These are phyloP conservation scores for Alternaria burnsii DNA, from an alignment of 2,329 filamentous ascomycete genomes.

Conservation along the genomic window DNA sequence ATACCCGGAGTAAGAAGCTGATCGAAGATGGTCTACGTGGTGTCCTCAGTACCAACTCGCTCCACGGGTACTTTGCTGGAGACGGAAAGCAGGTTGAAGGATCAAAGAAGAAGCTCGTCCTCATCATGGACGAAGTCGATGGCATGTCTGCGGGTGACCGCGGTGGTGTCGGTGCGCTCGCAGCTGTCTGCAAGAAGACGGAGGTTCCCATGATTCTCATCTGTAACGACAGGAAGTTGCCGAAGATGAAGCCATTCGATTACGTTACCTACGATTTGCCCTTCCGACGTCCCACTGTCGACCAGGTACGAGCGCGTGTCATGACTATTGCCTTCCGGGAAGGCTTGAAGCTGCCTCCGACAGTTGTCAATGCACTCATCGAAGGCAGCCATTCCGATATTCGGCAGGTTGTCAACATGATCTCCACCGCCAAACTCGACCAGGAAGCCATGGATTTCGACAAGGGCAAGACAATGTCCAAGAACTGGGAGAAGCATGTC, in stretches of 20 bases:
- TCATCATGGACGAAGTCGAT: slow-evolving; percentile 99
- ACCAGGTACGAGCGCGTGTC: slow-evolving; percentile 89
- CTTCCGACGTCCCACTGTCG: slow-evolving; percentile 88
- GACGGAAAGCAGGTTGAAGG: slow-evolving; percentile 82
- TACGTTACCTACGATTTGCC: slow-evolving; percentile 82
- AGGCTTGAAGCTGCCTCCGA: slow-evolving; percentile 81
- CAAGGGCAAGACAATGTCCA: slow-evolving; percentile 91
- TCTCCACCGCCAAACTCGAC: slow-evolving; percentile 91
- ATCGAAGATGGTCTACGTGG: slow-evolving; percentile 89
- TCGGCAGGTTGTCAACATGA: slow-evolving; percentile 98
- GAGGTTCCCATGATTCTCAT: slow-evolving; percentile 95
- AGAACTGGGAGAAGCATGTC: slow-evolving; percentile 98
- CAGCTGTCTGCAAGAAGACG: slow-evolving; percentile 94
- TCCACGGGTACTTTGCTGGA: slow-evolving; percentile 88
- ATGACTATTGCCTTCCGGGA: slow-evolving; percentile 96
- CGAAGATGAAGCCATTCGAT: slow-evolving; percentile 99
- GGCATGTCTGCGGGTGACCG: slow-evolving; percentile 98
- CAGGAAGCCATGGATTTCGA: slow-evolving; percentile 81
- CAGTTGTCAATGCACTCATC: slow-evolving; percentile 90
- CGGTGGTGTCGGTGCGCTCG: slow-evolving; percentile 92
- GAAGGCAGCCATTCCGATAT: slow-evolving; percentile 97
- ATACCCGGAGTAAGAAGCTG: slow-evolving; percentile 93
- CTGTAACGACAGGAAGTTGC: slow-evolving; percentile 91
- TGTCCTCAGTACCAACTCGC: slow-evolving; percentile 90
- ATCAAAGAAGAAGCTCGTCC: slow-evolving; percentile 88